These are phyloP conservation scores for Leccinum laetum DNA, from an alignment of 1,284 basidiomycete genomes.

Conservation along the genomic window DNA sequence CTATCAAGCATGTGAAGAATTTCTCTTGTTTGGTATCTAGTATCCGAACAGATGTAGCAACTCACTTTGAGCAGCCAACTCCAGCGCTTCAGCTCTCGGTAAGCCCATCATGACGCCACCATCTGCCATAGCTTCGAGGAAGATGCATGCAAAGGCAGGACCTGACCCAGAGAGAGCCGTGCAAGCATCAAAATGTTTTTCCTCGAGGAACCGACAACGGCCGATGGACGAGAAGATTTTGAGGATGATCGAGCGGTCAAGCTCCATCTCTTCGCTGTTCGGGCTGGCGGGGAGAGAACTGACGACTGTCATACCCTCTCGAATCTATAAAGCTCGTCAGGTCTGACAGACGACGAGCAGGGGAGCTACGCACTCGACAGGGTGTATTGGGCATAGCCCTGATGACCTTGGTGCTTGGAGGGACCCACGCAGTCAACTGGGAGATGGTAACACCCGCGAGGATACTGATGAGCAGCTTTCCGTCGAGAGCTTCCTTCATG, in stretches of 20 bases:
- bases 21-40: neutral
- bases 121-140: slow-evolving; percentile 98
- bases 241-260: slow-evolving; percentile 77
- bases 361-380: slow-evolving; percentile 67
- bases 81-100: slow-evolving; percentile 90
- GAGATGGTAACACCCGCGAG: slow-evolving; percentile 92
- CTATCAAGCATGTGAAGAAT: slow-evolving; percentile 41
- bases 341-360: neutral
- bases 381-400: slow-evolving; percentile 99
- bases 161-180: slow-evolving; percentile 97
- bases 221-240: slow-evolving; percentile 97
- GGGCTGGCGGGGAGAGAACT: slow-evolving; percentile 61
- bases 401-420: slow-evolving; percentile 80
- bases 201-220: slow-evolving; percentile 90
- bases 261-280: slow-evolving; percentile 47
- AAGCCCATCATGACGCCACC: slow-evolving; percentile 99
- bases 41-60: slow-evolving; percentile 13
- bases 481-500: slow-evolving; percentile 84
- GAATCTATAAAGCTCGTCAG: slow-evolving; percentile 59
- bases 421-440: slow-evolving; percentile 80
- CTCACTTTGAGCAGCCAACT: slow-evolving; percentile 95
- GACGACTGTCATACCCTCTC: slow-evolving; percentile 96
- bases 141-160: slow-evolving; percentile 96
- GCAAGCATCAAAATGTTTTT: slow-evolving; percentile 98
- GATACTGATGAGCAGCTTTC: slow-evolving; percentile 95